phyloP scores from a whole-genome alignment of 805 yeast genomes.

The Candida succiphila region DNA sequence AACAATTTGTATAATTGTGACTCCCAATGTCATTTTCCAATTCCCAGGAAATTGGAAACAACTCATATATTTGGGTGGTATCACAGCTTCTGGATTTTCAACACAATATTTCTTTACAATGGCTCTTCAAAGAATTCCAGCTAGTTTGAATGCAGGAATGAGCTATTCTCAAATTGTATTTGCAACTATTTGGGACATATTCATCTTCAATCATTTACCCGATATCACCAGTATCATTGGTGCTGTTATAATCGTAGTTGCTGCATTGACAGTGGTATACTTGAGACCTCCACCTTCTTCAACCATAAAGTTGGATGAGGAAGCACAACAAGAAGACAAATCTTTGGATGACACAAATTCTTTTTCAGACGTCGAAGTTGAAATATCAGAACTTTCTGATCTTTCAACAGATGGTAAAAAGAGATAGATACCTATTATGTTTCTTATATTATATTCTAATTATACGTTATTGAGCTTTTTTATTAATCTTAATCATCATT shows the following conservation, averaged over 20 bases:
- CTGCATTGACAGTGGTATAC: constrained; percentile 52
- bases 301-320: background rate
- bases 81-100: constrained; percentile 73
- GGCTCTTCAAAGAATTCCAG: constrained; percentile 75
- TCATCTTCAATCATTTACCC: constrained; percentile 68
- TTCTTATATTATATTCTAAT: no score
- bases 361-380: no score
- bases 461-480: no score
- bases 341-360: no score
- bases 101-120: constrained; percentile 75
- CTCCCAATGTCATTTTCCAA: constrained; percentile 52
- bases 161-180: constrained; percentile 68
- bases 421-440: no score
- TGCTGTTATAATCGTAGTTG: constrained; percentile 51
- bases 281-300: constrained; percentile 27
- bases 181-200: constrained; percentile 66
- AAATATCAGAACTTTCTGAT: no score
- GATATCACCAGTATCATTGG: constrained; percentile 62
- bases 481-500: constrained; percentile 1
- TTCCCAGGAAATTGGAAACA: constrained; percentile 52
- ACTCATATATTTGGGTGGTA: constrained; percentile 50
- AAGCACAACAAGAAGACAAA: background rate
- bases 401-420: no score
- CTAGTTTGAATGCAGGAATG: constrained; percentile 69
- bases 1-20: constrained; percentile 34